A percentile compares a stretch with the other conserved stretches of the same genome.
These are phyloP conservation scores for Lactarius hatsudake DNA, from an alignment of 768 basidiomycete genomes.

Conservation along the genomic window DNA sequence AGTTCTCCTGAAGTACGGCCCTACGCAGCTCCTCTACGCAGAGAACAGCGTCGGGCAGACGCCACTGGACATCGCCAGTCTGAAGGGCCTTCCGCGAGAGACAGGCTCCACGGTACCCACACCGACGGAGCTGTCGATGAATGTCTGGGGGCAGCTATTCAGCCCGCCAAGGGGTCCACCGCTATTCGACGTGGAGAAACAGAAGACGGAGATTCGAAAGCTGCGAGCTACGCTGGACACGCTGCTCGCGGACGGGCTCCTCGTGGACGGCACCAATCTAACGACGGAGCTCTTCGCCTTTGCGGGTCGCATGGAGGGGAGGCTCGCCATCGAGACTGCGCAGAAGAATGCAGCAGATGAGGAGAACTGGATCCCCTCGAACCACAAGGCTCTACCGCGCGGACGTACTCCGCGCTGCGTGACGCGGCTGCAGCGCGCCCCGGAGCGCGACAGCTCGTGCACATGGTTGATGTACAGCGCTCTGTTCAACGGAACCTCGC, in stretches of 20 bases:
- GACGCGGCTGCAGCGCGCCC: constrained; percentile 6
- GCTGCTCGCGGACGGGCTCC: constrained; percentile 17
- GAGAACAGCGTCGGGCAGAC: constrained; percentile 46
- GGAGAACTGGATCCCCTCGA: background rate
- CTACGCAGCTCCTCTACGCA: constrained; percentile 40
- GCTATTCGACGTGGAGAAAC: constrained; percentile 20
- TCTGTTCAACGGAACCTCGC: constrained; percentile 18
- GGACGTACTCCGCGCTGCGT: background rate
- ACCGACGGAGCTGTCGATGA: background rate
- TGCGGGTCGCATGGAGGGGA: constrained; percentile 14
- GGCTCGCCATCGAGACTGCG: constrained; percentile 5
- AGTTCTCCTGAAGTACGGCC: constrained; percentile 39
- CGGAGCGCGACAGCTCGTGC: constrained; percentile 15
- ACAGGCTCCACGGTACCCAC: background rate
- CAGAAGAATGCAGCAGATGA: background rate
- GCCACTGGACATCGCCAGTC: constrained; percentile 31
- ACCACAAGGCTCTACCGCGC: background rate
- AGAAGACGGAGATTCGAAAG: constrained; percentile 19
- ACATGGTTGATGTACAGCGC: constrained; percentile 23
- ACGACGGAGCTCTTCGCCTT: constrained; percentile 21
- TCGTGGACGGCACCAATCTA: constrained; percentile 11
- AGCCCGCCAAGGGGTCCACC: background rate
- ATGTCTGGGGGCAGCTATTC: too few relatives aligned
- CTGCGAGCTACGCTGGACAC: constrained; percentile 18
- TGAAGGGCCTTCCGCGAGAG: constrained; percentile 19